Percentiles rank a stretch among this genome's conserved stretches.
Conservation (phyloP, 176 grass and related monocot genomes). For the Oryza glaberrima region DNA sequence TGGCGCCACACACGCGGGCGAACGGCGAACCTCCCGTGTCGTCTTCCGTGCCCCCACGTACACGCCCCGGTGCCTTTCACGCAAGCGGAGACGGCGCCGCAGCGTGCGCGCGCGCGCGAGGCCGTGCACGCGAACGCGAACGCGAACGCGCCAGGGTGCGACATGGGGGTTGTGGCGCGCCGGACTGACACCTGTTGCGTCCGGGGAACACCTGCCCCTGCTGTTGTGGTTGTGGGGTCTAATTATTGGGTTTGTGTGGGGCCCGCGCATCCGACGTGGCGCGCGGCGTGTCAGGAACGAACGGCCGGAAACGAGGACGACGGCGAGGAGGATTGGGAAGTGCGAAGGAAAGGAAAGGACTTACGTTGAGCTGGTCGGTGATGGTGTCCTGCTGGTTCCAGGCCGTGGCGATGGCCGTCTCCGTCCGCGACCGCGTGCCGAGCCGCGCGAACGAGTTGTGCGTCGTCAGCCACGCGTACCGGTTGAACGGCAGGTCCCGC, state of each 20-base stretch:
- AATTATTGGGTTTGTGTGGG: too few relatives aligned
- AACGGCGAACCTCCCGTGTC: too few relatives aligned
- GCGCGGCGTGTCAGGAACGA: too few relatives aligned
- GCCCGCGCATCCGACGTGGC: too few relatives aligned
- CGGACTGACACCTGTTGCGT: constrained; percentile 18
- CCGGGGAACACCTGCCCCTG: not conserved
- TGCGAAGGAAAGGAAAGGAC: not conserved
- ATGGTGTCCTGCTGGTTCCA: constrained; percentile 93
- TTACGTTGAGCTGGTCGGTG: constrained; percentile 84
- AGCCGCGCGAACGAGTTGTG: constrained; percentile 97
- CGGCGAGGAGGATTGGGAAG: too few relatives aligned
- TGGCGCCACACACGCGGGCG: not conserved
- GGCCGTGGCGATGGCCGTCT: constrained; percentile 50
- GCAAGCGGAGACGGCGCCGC: constrained; percentile 11
- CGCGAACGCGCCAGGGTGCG: not conserved
- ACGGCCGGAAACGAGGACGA: too few relatives aligned
- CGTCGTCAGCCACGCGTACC: constrained; percentile 92
- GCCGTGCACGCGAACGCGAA: constrained; percentile 23
- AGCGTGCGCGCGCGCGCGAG: not conserved
- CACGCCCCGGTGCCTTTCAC: not conserved
- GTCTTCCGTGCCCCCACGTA: too few relatives aligned
- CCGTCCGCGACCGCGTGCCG: constrained; percentile 56
- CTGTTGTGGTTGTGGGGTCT: too few relatives aligned
- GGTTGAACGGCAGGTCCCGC: constrained; percentile 76
- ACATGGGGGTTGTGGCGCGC: not conserved